Conservation (phyloP, 208 protist species). For the Acanthamoeba castellanii region DNA sequence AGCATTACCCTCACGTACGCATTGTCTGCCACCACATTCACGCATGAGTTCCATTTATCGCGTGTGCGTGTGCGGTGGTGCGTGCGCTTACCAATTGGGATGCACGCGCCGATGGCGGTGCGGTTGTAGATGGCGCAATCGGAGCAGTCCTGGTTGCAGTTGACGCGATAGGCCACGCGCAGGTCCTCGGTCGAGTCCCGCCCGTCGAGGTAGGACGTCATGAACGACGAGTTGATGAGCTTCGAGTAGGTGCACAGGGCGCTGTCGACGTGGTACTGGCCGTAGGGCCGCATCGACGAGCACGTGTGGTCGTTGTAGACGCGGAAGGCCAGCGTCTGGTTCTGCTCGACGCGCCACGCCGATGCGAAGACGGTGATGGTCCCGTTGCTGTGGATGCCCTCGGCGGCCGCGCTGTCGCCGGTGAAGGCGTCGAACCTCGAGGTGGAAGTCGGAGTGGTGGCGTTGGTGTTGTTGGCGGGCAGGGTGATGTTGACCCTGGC, state of each 20-base stretch:
- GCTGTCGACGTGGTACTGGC: background rate
- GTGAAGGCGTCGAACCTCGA: background rate
- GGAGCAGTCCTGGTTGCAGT: conserved; percentile 15
- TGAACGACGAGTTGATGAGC: background rate
- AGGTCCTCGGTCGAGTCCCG: background rate
- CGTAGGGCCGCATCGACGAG: background rate
- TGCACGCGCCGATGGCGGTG: background rate
- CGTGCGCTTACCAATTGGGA: background rate
- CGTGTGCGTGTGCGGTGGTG: no score
- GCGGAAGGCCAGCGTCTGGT: background rate
- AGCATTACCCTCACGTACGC: background rate
- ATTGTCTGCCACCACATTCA: background rate
- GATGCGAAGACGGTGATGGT: background rate
- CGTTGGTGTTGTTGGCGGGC: no score
- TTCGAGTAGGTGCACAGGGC: background rate
- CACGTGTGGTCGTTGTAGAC: conserved; percentile 19
- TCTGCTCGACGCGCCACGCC: background rate
- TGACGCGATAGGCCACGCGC: background rate
- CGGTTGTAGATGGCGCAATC: background rate
- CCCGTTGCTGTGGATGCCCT: background rate
- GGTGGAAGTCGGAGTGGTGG: no score
- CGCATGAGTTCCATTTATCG: no score
- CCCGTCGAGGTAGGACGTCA: background rate
- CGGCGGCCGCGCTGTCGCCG: background rate
- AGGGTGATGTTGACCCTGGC: background rate